These are phyloP conservation scores for Russula griseocarnosa DNA, from an alignment of 768 basidiomycete genomes.

Conservation along the genomic window DNA sequence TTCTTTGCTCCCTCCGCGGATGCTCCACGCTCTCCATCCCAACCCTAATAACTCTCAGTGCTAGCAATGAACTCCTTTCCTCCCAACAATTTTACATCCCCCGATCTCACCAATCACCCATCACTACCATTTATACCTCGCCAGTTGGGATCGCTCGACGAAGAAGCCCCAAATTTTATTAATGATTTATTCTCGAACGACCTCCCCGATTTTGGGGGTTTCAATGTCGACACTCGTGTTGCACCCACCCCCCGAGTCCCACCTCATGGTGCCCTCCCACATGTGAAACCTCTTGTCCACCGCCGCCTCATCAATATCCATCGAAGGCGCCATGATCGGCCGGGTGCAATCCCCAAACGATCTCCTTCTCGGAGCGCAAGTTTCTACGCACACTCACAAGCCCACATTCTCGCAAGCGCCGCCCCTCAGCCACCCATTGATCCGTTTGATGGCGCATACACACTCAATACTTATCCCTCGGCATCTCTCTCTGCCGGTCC, in stretches of 20 bases:
- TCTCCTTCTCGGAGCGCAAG: neutral
- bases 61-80: neutral
- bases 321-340: neutral
- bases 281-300: neutral
- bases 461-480: neutral
- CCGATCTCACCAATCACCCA: neutral
- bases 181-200: neutral
- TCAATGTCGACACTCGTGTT: neutral
- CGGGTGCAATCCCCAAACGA: neutral
- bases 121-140: neutral
- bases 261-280: neutral
- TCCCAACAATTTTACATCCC: neutral
- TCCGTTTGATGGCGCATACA: conserved; percentile 1
- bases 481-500: neutral
- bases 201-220: neutral
- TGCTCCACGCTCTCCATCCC: neutral
- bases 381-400: neutral
- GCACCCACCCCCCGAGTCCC: neutral
- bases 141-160: neutral
- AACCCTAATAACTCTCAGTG: neutral
- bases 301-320: neutral
- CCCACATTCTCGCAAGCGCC: neutral
- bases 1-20: neutral
- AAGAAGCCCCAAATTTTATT: neutral
- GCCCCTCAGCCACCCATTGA: neutral